Conservation (phyloP, 257 asterid genomes). For the Nyctanthes arbortristis region DNA sequence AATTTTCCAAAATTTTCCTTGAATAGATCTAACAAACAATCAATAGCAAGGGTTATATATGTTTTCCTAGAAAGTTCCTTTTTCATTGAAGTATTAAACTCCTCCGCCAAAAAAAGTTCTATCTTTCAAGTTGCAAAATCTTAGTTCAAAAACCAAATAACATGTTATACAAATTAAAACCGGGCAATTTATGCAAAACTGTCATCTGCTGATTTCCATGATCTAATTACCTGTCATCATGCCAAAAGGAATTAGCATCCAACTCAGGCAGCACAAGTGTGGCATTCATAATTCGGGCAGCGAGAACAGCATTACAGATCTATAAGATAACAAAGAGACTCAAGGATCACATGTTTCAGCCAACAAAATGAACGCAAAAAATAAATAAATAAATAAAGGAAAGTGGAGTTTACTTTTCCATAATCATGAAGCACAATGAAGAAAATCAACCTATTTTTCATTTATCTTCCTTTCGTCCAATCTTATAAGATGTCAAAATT, state of each 20-base stretch:
- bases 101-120: not conserved
- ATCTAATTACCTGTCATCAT: slow-evolving; percentile 79
- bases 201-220: not conserved
- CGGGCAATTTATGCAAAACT: slow-evolving; percentile 17
- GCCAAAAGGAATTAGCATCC: slow-evolving; percentile 98
- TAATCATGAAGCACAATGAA: not conserved
- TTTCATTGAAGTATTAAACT: not conserved
- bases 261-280: slow-evolving; percentile 95
- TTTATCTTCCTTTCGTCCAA: not conserved
- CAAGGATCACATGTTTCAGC: slow-evolving; percentile 26
- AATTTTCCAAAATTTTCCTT: not conserved
- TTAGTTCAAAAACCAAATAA: slow-evolving; percentile 3
- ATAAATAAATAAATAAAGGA: too few species aligned
- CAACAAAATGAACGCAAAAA: slow-evolving; percentile 20
- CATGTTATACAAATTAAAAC: slow-evolving; percentile 9
- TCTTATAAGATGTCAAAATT: not conserved
- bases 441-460: not conserved
- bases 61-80: not conserved
- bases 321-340: slow-evolving; percentile 38
- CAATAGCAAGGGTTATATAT: not conserved
- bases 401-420: not conserved
- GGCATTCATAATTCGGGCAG: slow-evolving; percentile 98
- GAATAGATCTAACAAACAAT: not conserved
- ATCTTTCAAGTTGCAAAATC: not conserved
- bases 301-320: slow-evolving; percentile 98